phyloP scores from a whole-genome alignment of 2,329 filamentous ascomycete species.

The Alternaria atra region DNA sequence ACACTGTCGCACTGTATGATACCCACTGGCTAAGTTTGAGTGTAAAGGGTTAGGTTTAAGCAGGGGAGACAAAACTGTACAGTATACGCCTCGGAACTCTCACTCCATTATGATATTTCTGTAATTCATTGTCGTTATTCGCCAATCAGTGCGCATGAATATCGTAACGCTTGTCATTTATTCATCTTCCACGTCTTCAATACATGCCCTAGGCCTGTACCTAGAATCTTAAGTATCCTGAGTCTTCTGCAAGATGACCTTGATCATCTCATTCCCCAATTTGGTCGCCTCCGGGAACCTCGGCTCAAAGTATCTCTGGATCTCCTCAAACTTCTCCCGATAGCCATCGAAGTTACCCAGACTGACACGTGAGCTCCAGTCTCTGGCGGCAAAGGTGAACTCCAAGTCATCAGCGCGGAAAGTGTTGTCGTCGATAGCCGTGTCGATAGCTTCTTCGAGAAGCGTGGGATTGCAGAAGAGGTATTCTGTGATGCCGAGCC shows the following conservation, averaged over 20 bases:
- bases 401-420: constrained; percentile 97
- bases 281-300: constrained; percentile 86
- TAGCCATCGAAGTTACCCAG: constrained; percentile 94
- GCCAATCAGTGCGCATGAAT: background rate
- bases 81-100: background rate
- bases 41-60: background rate
- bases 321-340: constrained; percentile 87
- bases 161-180: background rate
- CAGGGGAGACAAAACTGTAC: background rate
- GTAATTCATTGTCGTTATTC: background rate
- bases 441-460: constrained; percentile 84
- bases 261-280: constrained; percentile 96
- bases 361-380: constrained; percentile 93
- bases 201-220: background rate
- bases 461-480: constrained; percentile 84
- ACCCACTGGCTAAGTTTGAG: background rate
- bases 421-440: constrained; percentile 86
- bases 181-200: background rate
- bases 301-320: constrained; percentile 90
- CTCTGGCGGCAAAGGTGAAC: constrained; percentile 95
- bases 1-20: background rate
- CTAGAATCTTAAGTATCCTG: constrained; percentile 20
- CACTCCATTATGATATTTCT: background rate
- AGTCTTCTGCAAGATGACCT: constrained; percentile 87
- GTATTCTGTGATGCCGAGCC: constrained; percentile 96